Conservation (phyloP, 768 basidiomycete species). For the Mycena filopes region DNA sequence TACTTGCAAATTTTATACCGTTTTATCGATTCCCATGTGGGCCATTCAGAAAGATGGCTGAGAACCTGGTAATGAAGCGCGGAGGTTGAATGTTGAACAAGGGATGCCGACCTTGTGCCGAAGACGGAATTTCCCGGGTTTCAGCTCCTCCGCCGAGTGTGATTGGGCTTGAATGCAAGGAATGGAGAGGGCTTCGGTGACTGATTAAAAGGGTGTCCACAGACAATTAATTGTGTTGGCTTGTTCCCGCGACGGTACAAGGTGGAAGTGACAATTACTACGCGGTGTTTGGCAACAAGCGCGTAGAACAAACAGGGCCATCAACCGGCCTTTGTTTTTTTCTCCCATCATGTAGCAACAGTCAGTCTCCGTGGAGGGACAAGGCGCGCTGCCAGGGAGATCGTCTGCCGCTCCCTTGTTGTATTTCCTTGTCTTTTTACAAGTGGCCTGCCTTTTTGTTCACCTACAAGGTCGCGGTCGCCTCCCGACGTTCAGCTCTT, state of each 20-base stretch:
- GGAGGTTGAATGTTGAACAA: too few relatives aligned
- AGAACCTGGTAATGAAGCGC: too few relatives aligned
- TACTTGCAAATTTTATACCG: neutral
- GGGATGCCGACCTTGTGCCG: too few relatives aligned
- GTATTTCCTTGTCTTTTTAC: constrained; percentile 19
- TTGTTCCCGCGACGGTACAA: neutral
- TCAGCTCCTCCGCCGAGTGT: too few relatives aligned
- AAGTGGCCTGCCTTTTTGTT: constrained; percentile 14
- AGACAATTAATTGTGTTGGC: neutral
- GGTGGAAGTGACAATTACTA: constrained; percentile 8
- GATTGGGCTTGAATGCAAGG: neutral
- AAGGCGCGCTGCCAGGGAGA: constrained; percentile 26
- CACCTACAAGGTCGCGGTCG: constrained; percentile 24
- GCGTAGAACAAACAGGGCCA: constrained; percentile 3
- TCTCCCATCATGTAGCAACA: constrained; percentile 5
- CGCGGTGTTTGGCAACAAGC: constrained; percentile 6
- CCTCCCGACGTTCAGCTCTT: constrained; percentile 24
- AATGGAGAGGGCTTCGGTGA: neutral
- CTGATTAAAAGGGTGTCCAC: neutral
- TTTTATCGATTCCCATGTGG: constrained; percentile 7
- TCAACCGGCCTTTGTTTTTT: constrained; percentile 20
- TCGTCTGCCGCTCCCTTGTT: constrained; percentile 16
- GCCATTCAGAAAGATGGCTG: too few relatives aligned
- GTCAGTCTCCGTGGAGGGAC: constrained; percentile 10
- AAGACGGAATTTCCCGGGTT: too few relatives aligned